phyloP scores from a whole-genome alignment of 164 flowering plant species.

The Nymphaea colorata region DNA sequence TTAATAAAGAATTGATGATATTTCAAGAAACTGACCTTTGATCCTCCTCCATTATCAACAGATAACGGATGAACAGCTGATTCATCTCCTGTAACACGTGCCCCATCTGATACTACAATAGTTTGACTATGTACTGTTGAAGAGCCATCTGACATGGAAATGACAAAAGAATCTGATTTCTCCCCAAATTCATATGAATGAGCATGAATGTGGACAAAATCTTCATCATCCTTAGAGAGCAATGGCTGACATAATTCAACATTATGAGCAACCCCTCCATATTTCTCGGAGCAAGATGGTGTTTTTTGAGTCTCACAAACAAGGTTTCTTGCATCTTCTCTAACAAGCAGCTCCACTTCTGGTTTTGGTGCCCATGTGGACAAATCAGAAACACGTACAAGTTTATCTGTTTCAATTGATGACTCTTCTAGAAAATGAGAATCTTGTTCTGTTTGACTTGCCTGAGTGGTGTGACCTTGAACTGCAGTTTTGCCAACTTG shows the following conservation, averaged over 20 bases:
- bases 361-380: neutral
- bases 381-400: neutral
- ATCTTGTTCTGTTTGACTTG: neutral
- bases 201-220: neutral
- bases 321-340: neutral
- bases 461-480: constrained; percentile 6
- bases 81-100: neutral
- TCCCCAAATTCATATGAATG: neutral
- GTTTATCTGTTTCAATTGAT: neutral
- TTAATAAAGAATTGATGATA: neutral
- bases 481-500: neutral
- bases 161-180: neutral
- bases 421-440: neutral
- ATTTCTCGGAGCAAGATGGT: neutral
- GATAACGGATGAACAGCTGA: neutral
- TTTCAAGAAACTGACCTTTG: constrained; percentile 21
- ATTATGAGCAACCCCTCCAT: neutral
- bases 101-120: too few species aligned
- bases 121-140: too few species aligned
- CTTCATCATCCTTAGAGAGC: neutral
- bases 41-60: constrained; percentile 13
- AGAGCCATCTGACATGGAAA: too few species aligned
- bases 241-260: neutral
- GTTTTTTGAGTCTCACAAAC: neutral
- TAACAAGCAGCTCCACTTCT: neutral